These are phyloP conservation scores for Kodamaea kakaduensis DNA, from an alignment of 805 yeast genomes.

Conservation along the genomic window DNA sequence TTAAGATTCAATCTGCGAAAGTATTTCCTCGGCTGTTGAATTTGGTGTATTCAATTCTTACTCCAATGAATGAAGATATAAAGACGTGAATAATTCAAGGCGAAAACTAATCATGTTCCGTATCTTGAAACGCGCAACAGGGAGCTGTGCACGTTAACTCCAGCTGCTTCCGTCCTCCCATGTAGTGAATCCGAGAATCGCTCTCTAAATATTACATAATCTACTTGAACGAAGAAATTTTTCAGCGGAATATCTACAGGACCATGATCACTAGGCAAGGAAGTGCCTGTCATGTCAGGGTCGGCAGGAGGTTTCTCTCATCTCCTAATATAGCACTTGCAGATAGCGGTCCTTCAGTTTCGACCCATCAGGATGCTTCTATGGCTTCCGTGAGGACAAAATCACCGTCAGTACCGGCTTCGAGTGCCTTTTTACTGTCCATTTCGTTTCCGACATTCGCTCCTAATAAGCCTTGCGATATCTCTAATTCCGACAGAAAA, in stretches of 20 bases:
- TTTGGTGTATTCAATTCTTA: background rate
- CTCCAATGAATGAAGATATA: background rate
- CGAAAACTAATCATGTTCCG: no score
- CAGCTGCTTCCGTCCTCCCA: no score
- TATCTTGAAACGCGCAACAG: no score
- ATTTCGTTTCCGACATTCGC: slow-evolving; percentile 5
- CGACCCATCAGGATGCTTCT: background rate
- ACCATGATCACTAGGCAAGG: slow-evolving; percentile 6
- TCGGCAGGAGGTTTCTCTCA: slow-evolving; percentile 4
- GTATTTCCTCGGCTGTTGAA: background rate
- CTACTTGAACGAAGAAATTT: slow-evolving; percentile 1
- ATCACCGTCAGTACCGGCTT: slow-evolving; percentile 4
- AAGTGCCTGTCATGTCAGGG: slow-evolving; percentile 2
- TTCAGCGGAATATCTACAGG: background rate
- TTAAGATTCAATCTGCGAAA: no score
- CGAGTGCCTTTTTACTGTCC: slow-evolving; percentile 1
- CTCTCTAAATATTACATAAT: no score
- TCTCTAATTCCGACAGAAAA: background rate
- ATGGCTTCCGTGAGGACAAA: background rate
- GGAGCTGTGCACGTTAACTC: no score
- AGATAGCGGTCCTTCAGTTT: background rate
- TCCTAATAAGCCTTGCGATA: background rate
- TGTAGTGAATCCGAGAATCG: no score
- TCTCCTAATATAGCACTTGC: slow-evolving; percentile 4
- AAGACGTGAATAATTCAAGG: background rate